Base-by-base conservation (phyloP, 352 stramenopile genomes). In the Pythium guiyangense region DNA sequence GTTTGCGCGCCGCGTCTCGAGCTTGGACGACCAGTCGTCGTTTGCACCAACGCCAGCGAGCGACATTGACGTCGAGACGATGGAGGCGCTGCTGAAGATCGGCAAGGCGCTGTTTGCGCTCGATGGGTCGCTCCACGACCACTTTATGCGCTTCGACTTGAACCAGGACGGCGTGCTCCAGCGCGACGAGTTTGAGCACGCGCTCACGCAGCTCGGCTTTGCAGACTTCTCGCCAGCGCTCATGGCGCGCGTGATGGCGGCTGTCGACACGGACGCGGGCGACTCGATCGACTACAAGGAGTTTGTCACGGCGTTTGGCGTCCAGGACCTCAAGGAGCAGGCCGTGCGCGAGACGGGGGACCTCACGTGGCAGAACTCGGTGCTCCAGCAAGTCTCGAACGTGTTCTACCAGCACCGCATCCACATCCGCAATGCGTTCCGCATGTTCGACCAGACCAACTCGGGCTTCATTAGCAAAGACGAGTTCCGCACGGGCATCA, bases 351-450 rank as follows among this genome's bases (percentile, higher is more conserved):
- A 73, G 29, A 77, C 73, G 25, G 80, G 79, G 26, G 81, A 82
- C 60, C 64, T 84, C 69, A 95, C 74, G 66, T 98, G 92, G 92
- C 88, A 97, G 69, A 89, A 97, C 60, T 77, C 87, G 17, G 84
- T 98, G 46, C 73, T 98, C 39, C 90, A 98, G 64, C 86, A 96
- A 53, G 88, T 98, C 31, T 93, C 91, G 42, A 97, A 97, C 66
- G 91, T 97, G 52, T 91, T 97, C 59, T 97, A 96, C 64, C 90
- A 97, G 77, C 90, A 97, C 62, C 82, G 92, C 25, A 94, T 96
- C 52, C 90, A 97, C 71, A 92, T 97, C 55, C 86, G 85, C 52
- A 88, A 92, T 54, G 88, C 91, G 25, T 97, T 97, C 64, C 86
- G 90, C 25, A 94, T 96, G 69, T 97, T 97, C 63, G 91, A 97